These are phyloP conservation scores for Phytopythium vexans DNA, from an alignment of 352 stramenopile species.

Conservation along the genomic window DNA sequence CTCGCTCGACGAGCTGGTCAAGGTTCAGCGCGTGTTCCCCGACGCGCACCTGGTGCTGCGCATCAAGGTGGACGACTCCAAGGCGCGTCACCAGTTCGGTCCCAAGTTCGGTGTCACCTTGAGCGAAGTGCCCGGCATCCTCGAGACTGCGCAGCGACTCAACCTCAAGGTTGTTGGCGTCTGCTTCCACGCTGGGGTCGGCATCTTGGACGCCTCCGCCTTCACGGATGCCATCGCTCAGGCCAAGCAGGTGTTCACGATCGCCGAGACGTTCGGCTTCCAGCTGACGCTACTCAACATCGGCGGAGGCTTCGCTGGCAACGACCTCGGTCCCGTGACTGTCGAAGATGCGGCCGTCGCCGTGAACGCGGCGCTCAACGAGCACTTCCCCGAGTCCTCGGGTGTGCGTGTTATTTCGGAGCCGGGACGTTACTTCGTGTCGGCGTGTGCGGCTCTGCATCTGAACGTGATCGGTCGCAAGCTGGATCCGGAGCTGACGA, in stretches of 20 bases:
- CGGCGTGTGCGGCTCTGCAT: constrained; percentile 60
- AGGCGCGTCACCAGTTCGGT: constrained; percentile 71
- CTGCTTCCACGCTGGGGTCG: constrained; percentile 87
- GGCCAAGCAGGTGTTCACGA: constrained; percentile 58
- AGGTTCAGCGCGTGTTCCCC: constrained; percentile 35
- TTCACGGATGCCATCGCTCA: constrained; percentile 80
- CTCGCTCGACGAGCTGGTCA: constrained; percentile 80
- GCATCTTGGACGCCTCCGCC: constrained; percentile 62
- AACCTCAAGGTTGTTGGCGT: constrained; percentile 77
- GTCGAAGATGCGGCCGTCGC: constrained; percentile 35
- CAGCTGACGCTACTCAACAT: constrained; percentile 81
- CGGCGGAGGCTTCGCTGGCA: constrained; percentile 81
- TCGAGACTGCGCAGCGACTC: constrained; percentile 52
- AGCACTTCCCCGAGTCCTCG: constrained; percentile 37
- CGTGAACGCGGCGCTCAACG: constrained; percentile 37
- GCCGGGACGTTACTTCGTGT: constrained; percentile 87
- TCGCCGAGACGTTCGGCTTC: constrained; percentile 54
- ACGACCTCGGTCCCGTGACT: constrained; percentile 38
- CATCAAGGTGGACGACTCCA: constrained; percentile 86
- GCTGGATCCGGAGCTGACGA: constrained; percentile 25
- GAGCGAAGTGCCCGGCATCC: constrained; percentile 47
- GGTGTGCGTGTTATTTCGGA: constrained; percentile 85
- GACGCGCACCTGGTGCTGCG: constrained; percentile 59
- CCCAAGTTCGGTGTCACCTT: constrained; percentile 81
- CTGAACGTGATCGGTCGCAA: constrained; percentile 71